Base-by-base conservation (phyloP, 1,284 basidiomycete genomes). In the Ustilago lituana region DNA sequence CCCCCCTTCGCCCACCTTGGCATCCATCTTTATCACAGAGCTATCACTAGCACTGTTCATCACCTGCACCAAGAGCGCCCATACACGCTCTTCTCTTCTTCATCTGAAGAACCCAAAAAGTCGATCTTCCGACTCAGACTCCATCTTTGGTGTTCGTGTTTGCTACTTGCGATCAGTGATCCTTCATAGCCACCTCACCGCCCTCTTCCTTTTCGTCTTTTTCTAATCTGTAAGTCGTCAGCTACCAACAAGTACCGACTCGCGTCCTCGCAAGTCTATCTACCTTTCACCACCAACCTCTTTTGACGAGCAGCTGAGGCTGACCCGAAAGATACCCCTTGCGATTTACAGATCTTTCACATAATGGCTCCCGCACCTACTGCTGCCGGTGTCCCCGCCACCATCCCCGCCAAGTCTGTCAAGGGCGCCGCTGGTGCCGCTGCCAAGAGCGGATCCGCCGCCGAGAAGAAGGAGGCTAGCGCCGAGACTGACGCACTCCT, bases 401-500 rank as follows among this genome's bases (percentile, higher is more conserved):
- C 67, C 39, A 66, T 81, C 44, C 68, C 77, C 36, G 70, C 76
- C 55, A 78, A 78, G 70, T 53, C 71, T 56, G 60, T 81, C 53
- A 78, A 80, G 61, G 71, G 73, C 61, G 66, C 74, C 23, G 72
- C 74, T 14, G 81, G 72, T 33, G 82, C 80, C 36, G 82, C 82
- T 38, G 81, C 82, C 57, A 68, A 73, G 56, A 70, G 73, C 48
- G 74, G 71, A 48, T 55, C 69, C 41, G 73, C 77, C 41, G 82
- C 74, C 46, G 77, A 82, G 75, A 70, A 76, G 72, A 77, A 81
- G 61, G 82, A 82, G 62, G 83, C 80, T 49, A 80, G 81, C 73
- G 64, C 83, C 60, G 84, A 84, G 63, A 74, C 81, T 61, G 76
- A 77, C 45, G 71, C 79, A 38, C 78, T 84, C 57, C 76, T 84